Conservation (phyloP, 495 filamentous ascomycete genomes). For the Lasiosphaeriaceae sp. region DNA sequence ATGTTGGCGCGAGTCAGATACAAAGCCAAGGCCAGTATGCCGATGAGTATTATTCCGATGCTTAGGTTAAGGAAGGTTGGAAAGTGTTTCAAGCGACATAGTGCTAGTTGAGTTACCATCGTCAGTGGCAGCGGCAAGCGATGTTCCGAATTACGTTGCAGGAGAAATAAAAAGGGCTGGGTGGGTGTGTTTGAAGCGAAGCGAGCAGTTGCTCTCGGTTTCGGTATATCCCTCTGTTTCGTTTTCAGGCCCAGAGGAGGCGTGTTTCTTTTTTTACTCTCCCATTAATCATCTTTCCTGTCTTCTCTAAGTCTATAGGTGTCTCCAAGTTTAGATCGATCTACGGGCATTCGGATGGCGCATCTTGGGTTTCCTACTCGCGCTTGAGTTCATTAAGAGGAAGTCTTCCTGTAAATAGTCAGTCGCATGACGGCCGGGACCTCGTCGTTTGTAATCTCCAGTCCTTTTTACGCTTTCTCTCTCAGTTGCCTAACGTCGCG, state of each 20-base stretch:
- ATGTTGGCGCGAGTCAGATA: constrained; percentile 30
- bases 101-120: neutral
- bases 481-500: neutral
- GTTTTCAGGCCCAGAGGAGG: neutral
- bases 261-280: neutral
- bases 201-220: neutral
- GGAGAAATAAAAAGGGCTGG: neutral
- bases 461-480: neutral
- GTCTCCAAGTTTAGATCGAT: constrained; percentile 3
- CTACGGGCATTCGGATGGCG: constrained; percentile 14
- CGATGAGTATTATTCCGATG: constrained; percentile 50
- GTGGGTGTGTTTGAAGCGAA: neutral
- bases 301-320: constrained; percentile 5
- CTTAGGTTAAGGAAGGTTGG: constrained; percentile 21
- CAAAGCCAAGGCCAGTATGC: constrained; percentile 38
- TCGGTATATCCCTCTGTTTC: neutral
- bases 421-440: neutral
- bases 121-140: neutral
- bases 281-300: neutral
- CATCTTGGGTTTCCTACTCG: constrained; percentile 9
- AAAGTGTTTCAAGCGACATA: constrained; percentile 1
- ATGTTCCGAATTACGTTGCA: neutral
- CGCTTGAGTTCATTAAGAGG: neutral
- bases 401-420: constrained; percentile 7
- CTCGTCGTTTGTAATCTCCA: neutral